Percentiles rank a stretch among this genome's conserved stretches.
Conservation (phyloP, 164 flowering plant genomes). For the Houttuynia cordata region DNA sequence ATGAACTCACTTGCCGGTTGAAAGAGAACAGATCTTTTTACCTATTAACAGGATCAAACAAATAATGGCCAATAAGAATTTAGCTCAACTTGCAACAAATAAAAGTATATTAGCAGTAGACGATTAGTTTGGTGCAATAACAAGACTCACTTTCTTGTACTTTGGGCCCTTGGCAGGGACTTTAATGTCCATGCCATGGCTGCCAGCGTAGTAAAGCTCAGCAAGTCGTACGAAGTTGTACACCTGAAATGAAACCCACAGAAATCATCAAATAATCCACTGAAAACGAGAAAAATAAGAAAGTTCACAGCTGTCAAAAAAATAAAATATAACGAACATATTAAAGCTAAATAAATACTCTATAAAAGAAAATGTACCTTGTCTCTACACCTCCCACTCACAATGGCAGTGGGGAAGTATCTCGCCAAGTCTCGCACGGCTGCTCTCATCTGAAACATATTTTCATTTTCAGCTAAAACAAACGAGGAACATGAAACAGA, state of each 20-base stretch:
- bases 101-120: too few species aligned
- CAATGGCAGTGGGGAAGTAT: conserved; percentile 74
- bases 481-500: not conserved
- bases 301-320: too few species aligned
- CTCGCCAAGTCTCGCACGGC: conserved; percentile 51
- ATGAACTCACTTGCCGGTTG: conserved; percentile 15
- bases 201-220: conserved; percentile 80
- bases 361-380: conserved; percentile 48
- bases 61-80: too few species aligned
- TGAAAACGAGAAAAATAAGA: not conserved
- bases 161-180: conserved; percentile 45
- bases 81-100: not conserved
- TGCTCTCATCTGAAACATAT: conserved; percentile 43
- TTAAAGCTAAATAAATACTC: too few species aligned
- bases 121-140: too few species aligned
- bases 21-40: conserved; percentile 6
- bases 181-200: conserved; percentile 92
- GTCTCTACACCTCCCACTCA: conserved; percentile 74
- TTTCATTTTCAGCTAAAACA: not conserved
- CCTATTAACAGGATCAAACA: conserved; percentile 1
- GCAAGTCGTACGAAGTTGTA: conserved; percentile 47
- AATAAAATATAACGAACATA: too few species aligned
- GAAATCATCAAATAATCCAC: not conserved
- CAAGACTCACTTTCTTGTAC: conserved; percentile 26
- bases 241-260: conserved; percentile 25